Conservation (phyloP, 352 stramenopile genomes). For the Phytophthora hibernalis region DNA sequence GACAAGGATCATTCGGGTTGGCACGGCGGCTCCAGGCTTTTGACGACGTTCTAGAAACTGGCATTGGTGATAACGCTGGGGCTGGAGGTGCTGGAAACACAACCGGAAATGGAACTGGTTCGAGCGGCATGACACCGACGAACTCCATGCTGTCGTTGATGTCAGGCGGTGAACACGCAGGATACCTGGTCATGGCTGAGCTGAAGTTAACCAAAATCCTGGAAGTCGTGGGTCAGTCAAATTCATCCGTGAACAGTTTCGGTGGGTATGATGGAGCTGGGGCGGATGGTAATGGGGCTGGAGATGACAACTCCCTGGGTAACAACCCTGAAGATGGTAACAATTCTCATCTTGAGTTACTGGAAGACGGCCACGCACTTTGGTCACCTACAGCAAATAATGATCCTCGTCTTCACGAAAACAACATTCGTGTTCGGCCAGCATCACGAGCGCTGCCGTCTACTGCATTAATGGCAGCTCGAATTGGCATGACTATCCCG, state of each 20-base stretch:
- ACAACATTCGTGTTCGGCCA: slow-evolving; percentile 81
- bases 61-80: slow-evolving; percentile 18
- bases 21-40: slow-evolving; percentile 73
- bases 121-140: slow-evolving; percentile 24
- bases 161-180: slow-evolving; percentile 57
- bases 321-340: slow-evolving; percentile 32
- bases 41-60: slow-evolving; percentile 69
- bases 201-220: slow-evolving; percentile 84
- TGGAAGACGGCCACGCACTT: slow-evolving; percentile 59
- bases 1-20: slow-evolving; percentile 77
- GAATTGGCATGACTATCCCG: slow-evolving; percentile 35
- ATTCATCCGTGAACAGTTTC: slow-evolving; percentile 64
- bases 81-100: slow-evolving; percentile 1
- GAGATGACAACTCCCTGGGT: slow-evolving; percentile 34
- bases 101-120: slow-evolving; percentile 6
- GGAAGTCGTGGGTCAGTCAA: slow-evolving; percentile 81
- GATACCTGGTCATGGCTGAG: slow-evolving; percentile 65
- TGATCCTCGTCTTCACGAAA: slow-evolving; percentile 74
- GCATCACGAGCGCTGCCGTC: slow-evolving; percentile 20
- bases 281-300: slow-evolving; percentile 32
- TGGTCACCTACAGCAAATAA: slow-evolving; percentile 79
- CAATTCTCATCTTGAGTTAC: slow-evolving; percentile 41
- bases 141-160: slow-evolving; percentile 41
- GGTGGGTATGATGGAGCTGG: slow-evolving; percentile 42
- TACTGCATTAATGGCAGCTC: slow-evolving; percentile 27